Evolutionary conservation across 441 rosid genomes (phyloP), one percentile per base, ranked within the genome.

Genomic region (Aquilaria agallochum): DNA sequence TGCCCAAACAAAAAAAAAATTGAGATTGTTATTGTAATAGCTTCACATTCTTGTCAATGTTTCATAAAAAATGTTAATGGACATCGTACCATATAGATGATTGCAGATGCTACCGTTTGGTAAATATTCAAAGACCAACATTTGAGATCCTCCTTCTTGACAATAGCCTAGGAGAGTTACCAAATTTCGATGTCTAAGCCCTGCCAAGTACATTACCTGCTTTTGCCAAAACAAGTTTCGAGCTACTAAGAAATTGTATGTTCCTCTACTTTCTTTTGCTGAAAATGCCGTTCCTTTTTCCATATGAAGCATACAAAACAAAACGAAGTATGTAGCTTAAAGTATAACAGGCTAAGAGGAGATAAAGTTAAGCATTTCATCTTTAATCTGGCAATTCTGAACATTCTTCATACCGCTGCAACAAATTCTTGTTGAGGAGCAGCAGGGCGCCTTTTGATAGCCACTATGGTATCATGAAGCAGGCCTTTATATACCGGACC

Each of bases 91-190:
- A 30, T 72, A 77, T 9, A 85, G 70, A 68, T 78, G 84, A 72
- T 75, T 74, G 81, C 72, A 64, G 51, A 88, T 62, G 78, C 72
- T 85, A 53, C 83, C 89, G 55, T 81, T 83, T 27, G 87, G 79
- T 68, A 88, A 32, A 71, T 74, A 78, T 45, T 88, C 95, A 55
- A 73, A 82, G 15, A 85, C 75, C 49, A 85, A 56, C 70, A 85
- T 78, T 67, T 85, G 90, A 12, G 53, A 60, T 54, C 79, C 86
- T 58, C 71, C 62, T 66, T 78, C 88, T 27, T 79, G 77, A 68
- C 88, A 85, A 74, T 78, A 80, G 36, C 92, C 92, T 4, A 83
- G 68, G 60, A 88, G 81, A 60, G 74, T 62, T 45, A 86, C 90
- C 56, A 88, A 58, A 71, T 83, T 74, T 3, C 85, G 76, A 60